phyloP scores from a whole-genome alignment of 2,329 filamentous ascomycete genomes.

The Berkeleyomyces basicola region DNA sequence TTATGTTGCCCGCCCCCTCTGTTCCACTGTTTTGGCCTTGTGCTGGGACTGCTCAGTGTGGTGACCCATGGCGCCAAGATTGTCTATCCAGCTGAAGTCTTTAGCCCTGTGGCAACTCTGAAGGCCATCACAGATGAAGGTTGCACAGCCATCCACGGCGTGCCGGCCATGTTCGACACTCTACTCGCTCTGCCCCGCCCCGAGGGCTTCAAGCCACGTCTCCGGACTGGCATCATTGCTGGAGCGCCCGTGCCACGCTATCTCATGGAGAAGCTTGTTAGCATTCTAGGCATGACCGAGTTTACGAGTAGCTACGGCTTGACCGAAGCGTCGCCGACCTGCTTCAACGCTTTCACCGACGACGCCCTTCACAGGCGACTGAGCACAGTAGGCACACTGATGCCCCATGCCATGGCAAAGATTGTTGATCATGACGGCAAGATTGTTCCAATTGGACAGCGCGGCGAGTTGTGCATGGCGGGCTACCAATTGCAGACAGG shows the following conservation, averaged over 20 bases:
- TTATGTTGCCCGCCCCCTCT: constrained; percentile 70
- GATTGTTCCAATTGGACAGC: constrained; percentile 47
- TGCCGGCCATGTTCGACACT: constrained; percentile 72
- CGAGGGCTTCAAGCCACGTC: constrained; percentile 28
- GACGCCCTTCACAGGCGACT: constrained; percentile 51
- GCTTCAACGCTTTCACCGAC: constrained; percentile 64
- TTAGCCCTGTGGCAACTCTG: constrained; percentile 50
- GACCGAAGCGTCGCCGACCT: constrained; percentile 64
- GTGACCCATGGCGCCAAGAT: constrained; percentile 62
- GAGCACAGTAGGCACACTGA: constrained; percentile 56
- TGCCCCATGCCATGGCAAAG: constrained; percentile 63
- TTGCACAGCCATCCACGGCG: constrained; percentile 63
- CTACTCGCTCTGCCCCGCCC: constrained; percentile 32
- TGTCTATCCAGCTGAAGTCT: constrained; percentile 59
- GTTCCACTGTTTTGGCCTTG: constrained; percentile 75
- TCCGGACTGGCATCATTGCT: constrained; percentile 64
- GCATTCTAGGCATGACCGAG: constrained; percentile 57
- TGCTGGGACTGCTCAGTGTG: constrained; percentile 55
- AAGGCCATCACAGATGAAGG: constrained; percentile 47
- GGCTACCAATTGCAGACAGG: constrained; percentile 59
- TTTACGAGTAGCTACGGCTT: constrained; percentile 57
- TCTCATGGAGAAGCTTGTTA: constrained; percentile 56
- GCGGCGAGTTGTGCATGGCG: constrained; percentile 61
- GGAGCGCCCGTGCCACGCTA: constrained; percentile 61
- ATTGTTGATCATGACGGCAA: constrained; percentile 53